These are phyloP conservation scores for Yamadazyma dushanensis DNA, from an alignment of 1,139 yeast genomes.

Conservation along the genomic window DNA sequence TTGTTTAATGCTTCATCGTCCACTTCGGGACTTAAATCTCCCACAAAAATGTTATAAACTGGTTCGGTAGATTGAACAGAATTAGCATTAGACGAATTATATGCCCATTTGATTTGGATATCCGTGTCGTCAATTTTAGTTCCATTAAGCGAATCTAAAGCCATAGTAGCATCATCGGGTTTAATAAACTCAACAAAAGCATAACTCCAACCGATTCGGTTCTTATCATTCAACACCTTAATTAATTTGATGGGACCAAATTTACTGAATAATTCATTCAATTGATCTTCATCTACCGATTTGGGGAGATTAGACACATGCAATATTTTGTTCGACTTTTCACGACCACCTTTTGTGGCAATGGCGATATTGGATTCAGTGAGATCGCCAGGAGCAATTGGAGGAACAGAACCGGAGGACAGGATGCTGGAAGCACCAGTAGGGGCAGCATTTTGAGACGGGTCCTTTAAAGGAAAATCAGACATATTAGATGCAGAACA, in stretches of 20 bases:
- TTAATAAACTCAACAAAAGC: conserved; percentile 78
- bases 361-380: conserved; percentile 39
- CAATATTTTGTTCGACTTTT: conserved; percentile 66
- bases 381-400: no score
- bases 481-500: no score
- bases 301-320: conserved; percentile 78
- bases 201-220: conserved; percentile 71
- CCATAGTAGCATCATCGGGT: conserved; percentile 59
- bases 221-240: conserved; percentile 75
- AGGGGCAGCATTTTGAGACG: neutral
- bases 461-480: no score
- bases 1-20: conserved; percentile 69
- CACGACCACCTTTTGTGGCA: conserved; percentile 81
- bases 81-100: conserved; percentile 59
- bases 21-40: conserved; percentile 82
- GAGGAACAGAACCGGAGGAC: neutral
- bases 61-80: conserved; percentile 49
- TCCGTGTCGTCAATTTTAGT: conserved; percentile 49
- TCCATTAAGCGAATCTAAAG: conserved; percentile 63
- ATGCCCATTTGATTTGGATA: conserved; percentile 79
- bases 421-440: neutral
- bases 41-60: conserved; percentile 73
- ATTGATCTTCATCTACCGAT: conserved; percentile 59
- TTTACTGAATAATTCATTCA: conserved; percentile 61
- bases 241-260: conserved; percentile 62